These are phyloP conservation scores for Vickermania spadyakhi DNA, from an alignment of 208 protist genomes.

Conservation along the genomic window DNA sequence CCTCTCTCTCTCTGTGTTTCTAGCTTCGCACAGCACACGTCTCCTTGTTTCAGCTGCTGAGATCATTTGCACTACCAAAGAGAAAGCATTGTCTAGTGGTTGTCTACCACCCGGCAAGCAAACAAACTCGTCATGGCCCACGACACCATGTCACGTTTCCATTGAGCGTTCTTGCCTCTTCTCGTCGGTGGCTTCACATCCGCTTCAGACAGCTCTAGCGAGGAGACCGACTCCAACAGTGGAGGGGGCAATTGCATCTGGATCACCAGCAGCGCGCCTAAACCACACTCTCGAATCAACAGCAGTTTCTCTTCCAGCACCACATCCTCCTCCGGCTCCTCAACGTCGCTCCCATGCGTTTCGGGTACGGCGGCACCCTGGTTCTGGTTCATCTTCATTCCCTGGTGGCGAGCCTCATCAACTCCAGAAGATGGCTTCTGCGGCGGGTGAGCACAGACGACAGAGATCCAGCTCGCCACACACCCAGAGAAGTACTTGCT, in stretches of 20 bases:
- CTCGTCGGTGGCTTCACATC: no score
- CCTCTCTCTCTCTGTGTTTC: no score
- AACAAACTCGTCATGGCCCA: no score
- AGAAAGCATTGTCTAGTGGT: no score
- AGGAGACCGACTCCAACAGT: not conserved
- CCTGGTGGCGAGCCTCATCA: not conserved
- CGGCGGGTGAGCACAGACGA: not conserved
- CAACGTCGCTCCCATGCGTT: not conserved
- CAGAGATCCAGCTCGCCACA: not conserved
- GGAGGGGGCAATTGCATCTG: constrained; percentile 19
- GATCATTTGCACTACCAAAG: no score
- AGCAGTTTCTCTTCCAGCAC: constrained; percentile 7
- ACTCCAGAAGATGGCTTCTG: not conserved
- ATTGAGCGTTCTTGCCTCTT: no score
- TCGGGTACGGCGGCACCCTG: not conserved
- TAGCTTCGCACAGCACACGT: no score
- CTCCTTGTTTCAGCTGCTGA: no score
- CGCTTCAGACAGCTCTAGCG: no score
- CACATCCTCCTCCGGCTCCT: not conserved
- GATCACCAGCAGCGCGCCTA: constrained; percentile 50
- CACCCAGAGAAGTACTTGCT: not conserved
- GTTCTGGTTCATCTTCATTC: no score
- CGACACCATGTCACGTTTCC: no score
- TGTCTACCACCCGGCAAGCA: no score
- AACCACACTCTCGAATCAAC: constrained; percentile 27